Evolutionary conservation across 352 stramenopile genomes (phyloP), one percentile per base, ranked within the genome.

Genomic region (Plasmopara halstedii): DNA sequence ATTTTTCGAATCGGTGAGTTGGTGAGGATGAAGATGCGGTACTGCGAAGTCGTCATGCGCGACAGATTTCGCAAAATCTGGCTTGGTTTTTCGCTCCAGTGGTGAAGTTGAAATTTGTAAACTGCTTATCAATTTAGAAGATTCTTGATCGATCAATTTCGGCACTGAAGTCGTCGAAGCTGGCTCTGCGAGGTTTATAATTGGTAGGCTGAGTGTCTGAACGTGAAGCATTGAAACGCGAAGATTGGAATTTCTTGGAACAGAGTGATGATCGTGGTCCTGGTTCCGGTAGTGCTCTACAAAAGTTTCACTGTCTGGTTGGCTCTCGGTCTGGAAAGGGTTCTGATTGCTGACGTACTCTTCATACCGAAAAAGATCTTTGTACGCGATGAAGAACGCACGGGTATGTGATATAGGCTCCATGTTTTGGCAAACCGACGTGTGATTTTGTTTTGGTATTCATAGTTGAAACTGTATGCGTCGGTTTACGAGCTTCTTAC

Each of bases 291-390:
- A 87, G 29, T 54, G 61, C 2, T 75, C 49, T 1, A 85, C 56
- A 34, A 83, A 86, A 2, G 64, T 73, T 17, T 58, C 53, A 7
- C 40, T 29, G 18, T 47, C 11, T 2, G 11, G 7, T 29, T 29
- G 25, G 11, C 25, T 18, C 31, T 55, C 43, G 29, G 18, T 22
- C 26, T 52, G 41, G 21, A 58, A 58, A n/a, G 55, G 56, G 17
- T 55, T 46, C 7, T 53, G 26, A 18, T 40, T 38, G 3, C 68
- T 63, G 18, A 85, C 52, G 25, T 70, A 70, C 46, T 66, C 70
- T 13, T 83, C 64, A 36, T 80, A 91, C 39, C 84, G 63, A 38
- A 87, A 88, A 29, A 88, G 47, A 2, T 84, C 58, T 40, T 77
- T 73, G 58, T 85, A 53, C 38, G 57, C 49, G 19, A 64, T 36